These are phyloP conservation scores for Lepidium campestre DNA, from an alignment of 441 rosid genomes.

Conservation along the genomic window DNA sequence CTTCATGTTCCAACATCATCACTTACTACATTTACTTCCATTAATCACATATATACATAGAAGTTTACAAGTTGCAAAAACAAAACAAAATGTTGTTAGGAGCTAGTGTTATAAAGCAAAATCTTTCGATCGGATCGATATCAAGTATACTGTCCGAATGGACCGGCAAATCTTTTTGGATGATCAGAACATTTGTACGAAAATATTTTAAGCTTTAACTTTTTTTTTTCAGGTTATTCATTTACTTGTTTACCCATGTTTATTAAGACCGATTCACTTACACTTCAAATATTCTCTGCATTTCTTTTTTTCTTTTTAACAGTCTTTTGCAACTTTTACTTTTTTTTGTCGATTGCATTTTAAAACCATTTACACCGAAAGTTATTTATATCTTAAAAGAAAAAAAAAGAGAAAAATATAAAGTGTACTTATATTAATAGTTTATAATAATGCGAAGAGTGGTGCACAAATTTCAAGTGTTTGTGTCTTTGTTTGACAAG, in stretches of 20 bases:
- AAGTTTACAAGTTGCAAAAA: too few species aligned
- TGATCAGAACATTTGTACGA: background rate
- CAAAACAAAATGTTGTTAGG: background rate
- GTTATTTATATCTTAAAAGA: background rate
- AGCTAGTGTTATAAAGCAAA: background rate
- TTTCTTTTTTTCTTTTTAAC: slow-evolving; percentile 21
- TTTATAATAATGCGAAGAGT: slow-evolving; percentile 5
- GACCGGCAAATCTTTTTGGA: slow-evolving; percentile 6
- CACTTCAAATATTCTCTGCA: slow-evolving; percentile 29
- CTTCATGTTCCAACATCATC: slow-evolving; percentile 20
- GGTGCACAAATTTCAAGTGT: slow-evolving; percentile 31
- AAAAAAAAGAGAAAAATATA: background rate
- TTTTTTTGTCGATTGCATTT: slow-evolving; percentile 7
- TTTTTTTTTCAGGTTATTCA: slow-evolving; percentile 4
- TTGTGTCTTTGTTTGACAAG: slow-evolving; percentile 26
- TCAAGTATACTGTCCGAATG: background rate
- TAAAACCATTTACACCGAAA: slow-evolving; percentile 24
- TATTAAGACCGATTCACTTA: slow-evolving; percentile 14
- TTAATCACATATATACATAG: too few species aligned
- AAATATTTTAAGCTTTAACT: slow-evolving; percentile 1
- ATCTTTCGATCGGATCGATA: background rate
- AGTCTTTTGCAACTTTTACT: slow-evolving; percentile 23
- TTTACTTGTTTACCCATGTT: slow-evolving; percentile 25
- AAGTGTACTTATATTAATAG: background rate
- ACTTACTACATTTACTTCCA: slow-evolving; percentile 4